Evolutionary conservation across 2,329 filamentous ascomycete species (phyloP).

Genomic region (Neofusicoccum sp.): DNA sequence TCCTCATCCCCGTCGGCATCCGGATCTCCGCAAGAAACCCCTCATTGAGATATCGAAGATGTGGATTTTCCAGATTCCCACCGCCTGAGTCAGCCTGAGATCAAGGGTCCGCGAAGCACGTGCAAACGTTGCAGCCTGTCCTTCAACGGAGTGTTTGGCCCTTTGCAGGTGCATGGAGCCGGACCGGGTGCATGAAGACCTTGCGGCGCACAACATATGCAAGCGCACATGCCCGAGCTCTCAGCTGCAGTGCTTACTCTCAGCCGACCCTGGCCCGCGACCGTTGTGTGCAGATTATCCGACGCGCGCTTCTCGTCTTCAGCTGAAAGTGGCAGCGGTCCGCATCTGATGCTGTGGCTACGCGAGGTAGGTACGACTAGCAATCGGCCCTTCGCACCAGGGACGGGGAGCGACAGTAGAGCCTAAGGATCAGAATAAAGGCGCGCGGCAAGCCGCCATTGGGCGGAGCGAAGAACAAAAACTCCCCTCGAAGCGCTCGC

Average conservation of each 20-base stretch:
- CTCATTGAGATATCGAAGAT: slow-evolving; percentile 8
- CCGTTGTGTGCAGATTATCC: not conserved
- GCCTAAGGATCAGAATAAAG: not conserved
- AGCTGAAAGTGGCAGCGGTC: no score
- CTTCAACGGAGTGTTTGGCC: not conserved
- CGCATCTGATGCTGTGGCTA: no score
- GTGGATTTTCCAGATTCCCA: not conserved
- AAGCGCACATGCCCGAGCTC: not conserved
- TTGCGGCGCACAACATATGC: slow-evolving; percentile 10
- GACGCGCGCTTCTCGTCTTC: not conserved
- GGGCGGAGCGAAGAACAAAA: not conserved
- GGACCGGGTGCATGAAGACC: not conserved
- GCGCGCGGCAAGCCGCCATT: not conserved
- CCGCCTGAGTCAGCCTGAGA: not conserved
- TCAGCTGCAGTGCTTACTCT: slow-evolving; percentile 10
- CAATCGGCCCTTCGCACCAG: not conserved
- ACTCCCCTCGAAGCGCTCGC: not conserved
- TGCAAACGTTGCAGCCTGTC: not conserved
- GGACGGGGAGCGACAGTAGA: not conserved
- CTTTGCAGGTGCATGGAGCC: not conserved
- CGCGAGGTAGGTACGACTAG: not conserved
- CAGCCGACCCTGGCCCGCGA: not conserved
- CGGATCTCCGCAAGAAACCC: slow-evolving; percentile 14
- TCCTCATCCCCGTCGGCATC: not conserved
- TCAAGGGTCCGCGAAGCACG: not conserved